Evolutionary conservation across 2,329 filamentous ascomycete species (phyloP).

Genomic region (Alternaria longipes): DNA sequence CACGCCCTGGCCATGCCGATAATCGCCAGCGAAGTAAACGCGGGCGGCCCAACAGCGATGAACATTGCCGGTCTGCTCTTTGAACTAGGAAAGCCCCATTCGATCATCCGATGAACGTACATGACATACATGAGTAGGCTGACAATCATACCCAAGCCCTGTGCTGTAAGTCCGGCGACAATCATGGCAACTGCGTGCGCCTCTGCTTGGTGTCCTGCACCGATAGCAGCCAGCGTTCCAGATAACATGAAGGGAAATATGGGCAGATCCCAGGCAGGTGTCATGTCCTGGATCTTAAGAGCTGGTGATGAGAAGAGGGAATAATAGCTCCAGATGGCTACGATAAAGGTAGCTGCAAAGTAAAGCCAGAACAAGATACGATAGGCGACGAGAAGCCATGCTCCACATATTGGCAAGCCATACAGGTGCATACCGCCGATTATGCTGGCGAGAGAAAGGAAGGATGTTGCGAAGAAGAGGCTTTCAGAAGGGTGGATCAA

Average conservation of each 20-base stretch:
- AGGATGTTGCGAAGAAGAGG: slow-evolving; percentile 9
- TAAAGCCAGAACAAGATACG: slow-evolving; percentile 6
- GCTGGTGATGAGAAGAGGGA: slow-evolving; percentile 47
- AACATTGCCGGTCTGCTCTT: slow-evolving; percentile 8
- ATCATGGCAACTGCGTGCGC: neutral
- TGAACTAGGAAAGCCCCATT: slow-evolving; percentile 1
- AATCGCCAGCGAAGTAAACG: neutral
- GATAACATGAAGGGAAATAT: slow-evolving; percentile 5
- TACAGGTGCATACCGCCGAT: slow-evolving; percentile 1
- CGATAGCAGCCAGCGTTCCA: neutral
- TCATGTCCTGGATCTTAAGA: slow-evolving; percentile 4
- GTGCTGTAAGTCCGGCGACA: slow-evolving; percentile 4
- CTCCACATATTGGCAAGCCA: neutral
- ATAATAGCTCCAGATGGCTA: neutral
- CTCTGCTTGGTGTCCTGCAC: neutral
- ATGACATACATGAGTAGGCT: slow-evolving; percentile 11
- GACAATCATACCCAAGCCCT: slow-evolving; percentile 2
- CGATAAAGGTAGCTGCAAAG: neutral
- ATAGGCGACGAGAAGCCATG: slow-evolving; percentile 2
- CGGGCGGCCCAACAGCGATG: slow-evolving; percentile 6
- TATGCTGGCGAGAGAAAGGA: neutral
- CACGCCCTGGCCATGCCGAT: slow-evolving; percentile 5
- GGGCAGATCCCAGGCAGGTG: slow-evolving; percentile 7
- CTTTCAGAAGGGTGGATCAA: slow-evolving; percentile 5
- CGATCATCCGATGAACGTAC: slow-evolving; percentile 10